Conservation (phyloP, 1,284 basidiomycete species). For the Apiotrichum mycotoxinovorans region DNA sequence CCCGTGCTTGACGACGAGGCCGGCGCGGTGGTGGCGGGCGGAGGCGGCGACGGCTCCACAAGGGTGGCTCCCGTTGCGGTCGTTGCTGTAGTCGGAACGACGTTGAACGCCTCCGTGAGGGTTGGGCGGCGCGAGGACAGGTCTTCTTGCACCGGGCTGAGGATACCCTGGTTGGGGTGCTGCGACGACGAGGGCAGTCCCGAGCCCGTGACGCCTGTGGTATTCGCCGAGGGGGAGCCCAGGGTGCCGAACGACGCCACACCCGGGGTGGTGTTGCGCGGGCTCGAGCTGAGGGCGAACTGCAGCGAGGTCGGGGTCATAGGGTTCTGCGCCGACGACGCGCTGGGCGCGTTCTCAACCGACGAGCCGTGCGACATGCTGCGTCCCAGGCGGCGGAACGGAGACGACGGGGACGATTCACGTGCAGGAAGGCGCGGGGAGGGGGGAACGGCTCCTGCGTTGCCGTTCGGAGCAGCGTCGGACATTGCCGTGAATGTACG, state of each 20-base stretch:
- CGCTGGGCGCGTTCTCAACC: background rate
- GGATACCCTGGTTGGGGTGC: background rate
- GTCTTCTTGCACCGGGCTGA: background rate
- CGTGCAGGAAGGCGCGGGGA: background rate
- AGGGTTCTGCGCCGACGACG: background rate
- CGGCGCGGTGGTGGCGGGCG: no score
- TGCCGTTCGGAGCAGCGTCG: background rate
- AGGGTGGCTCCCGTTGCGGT: no score
- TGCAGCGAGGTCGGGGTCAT: background rate
- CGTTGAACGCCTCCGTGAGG: background rate
- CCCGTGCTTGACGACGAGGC: no score
- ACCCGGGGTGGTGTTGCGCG: background rate
- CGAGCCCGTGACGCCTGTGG: background rate
- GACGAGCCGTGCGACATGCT: background rate
- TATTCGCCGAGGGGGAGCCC: background rate
- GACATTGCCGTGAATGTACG: constrained; percentile 9
- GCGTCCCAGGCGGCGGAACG: constrained; percentile 1
- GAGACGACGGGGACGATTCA: background rate
- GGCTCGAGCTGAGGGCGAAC: background rate
- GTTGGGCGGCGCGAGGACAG: background rate
- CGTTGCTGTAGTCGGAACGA: no score
- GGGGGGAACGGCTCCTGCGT: background rate
- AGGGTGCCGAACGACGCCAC: background rate
- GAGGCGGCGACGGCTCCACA: no score
- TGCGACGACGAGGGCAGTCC: constrained; percentile 1